Evolutionary conservation across 2,329 filamentous ascomycete species (phyloP), one percentile per base, ranked within the genome.

Genomic region (Emmonsia crescens): DNA sequence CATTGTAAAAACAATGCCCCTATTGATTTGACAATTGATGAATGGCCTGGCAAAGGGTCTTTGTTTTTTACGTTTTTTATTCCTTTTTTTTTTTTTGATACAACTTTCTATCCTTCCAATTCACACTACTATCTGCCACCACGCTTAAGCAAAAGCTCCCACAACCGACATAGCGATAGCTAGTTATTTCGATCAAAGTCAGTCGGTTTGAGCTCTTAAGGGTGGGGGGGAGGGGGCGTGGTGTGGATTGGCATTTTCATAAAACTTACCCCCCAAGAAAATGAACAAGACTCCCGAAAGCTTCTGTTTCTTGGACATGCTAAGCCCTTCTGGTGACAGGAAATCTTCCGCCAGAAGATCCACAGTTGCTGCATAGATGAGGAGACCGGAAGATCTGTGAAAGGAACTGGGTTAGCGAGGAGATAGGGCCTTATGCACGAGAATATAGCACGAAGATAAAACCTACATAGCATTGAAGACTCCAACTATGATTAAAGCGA

Each of bases 271-370:
- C 75, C 81, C 81, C 2, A 78, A 68, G 40, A 83, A 73, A 16
- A 83, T 77, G 66, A 70, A 83, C 60, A 66, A 64, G 68, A 86
- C 84, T 0, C 83, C 84, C 1, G 69, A 66, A 36, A 79, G 81
- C 74, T 82, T 83, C 60, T 81, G 77, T 65, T 77, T 81, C 67
- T 76, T 79, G 2, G 73, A 80, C 77, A 86, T 72, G 1, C 76
- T 70, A n/a, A 72, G 70, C 0, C 80, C 79, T 68, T 84, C 81
- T 59, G 84, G 82, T 0, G 83, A 85, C 21, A 87, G 74, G 73
- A 87, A 87, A 68, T 87, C 85, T 67, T 86, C 84, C 4, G 83
- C 83, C 42, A 87, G 73, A 36, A 87, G 73, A 69, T 87, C 84
- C 1, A 87, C 85, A 6, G 86, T 74, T 1, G 84, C 82, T 48